Percentiles rank a stretch among this genome's conserved stretches.
These are phyloP conservation scores for Beverwykella pulmonaria DNA, from an alignment of 495 filamentous ascomycete genomes.

Conservation along the genomic window DNA sequence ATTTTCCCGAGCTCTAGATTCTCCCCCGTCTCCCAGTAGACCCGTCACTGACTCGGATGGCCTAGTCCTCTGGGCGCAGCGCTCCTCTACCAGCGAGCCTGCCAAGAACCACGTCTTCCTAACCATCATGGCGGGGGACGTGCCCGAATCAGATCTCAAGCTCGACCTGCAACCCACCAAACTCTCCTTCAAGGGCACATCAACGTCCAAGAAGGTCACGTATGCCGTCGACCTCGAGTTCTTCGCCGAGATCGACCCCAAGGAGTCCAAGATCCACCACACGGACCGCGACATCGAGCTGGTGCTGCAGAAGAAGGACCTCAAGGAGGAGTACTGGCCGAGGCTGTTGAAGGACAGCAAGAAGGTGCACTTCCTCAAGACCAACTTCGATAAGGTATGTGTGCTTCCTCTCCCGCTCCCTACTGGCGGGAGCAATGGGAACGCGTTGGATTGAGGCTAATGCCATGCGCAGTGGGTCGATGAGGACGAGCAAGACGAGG, in stretches of 20 bases:
- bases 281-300: conserved; percentile 82
- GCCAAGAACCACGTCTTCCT: conserved; percentile 92
- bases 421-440: too few species aligned
- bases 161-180: conserved; percentile 76
- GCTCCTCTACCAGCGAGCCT: conserved; percentile 76
- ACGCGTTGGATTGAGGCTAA: conserved; percentile 9
- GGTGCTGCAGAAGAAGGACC: conserved; percentile 93
- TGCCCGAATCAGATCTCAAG: conserved; percentile 67
- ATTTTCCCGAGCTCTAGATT: neutral
- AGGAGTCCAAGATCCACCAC: conserved; percentile 79
- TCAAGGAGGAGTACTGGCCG: conserved; percentile 90
- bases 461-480: conserved; percentile 78
- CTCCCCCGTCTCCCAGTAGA: neutral
- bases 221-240: conserved; percentile 89
- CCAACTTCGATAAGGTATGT: conserved; percentile 92
- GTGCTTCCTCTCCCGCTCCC: too few species aligned
- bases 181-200: conserved; percentile 79
- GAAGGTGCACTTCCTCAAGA: conserved; percentile 97
- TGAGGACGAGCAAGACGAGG: conserved; percentile 97
- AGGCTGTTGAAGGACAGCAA: conserved; percentile 84
- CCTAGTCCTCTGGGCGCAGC: conserved; percentile 94
- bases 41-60: neutral
- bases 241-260: conserved; percentile 86
- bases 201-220: conserved; percentile 74
- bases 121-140: conserved; percentile 83